Base-by-base conservation (phyloP, 2,329 filamentous ascomycete species). In the Byssochlamys sp. region DNA sequence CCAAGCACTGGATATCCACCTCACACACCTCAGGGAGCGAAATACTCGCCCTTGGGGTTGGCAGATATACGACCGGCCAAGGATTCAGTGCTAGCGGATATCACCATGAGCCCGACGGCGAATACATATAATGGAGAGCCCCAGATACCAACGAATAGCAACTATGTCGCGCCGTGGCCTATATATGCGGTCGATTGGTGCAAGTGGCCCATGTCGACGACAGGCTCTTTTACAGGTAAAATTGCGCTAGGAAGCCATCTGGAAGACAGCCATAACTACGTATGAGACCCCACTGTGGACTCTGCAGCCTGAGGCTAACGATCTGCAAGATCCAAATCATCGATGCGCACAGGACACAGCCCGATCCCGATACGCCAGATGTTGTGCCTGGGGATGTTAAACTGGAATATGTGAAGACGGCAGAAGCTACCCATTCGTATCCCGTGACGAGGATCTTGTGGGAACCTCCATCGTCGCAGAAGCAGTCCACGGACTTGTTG, bases 171-270 rank as follows among this genome's bases (percentile, higher is more conserved):
- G 3, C 91, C 92, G 0, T 99, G 94, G 90, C 88, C 91, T 12
- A 86, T 95, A 57, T 99, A 97, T 72, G 92, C 94, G 11, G 92
- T 95, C 67, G 94, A 99, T 76, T 99, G 94, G 94, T 99, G 94
- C 78, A 99, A 99, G 75, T 99, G 94, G 92, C 85, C 89, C 14
- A 86, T 92, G 2, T 84, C 90, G 48, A 67, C 85, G 75, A 66
- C 86, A 39, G 71, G 67, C 55, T 77, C 78, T 63, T 86, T 89
- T 61, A 90, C 90, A 2, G 94, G 94, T 45, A 97, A 97, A 75
- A 83, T 99, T 65, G 94, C 94, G 11, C 81, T 99, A 45, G 94
- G 92, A 59, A 99, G 94, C 77, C 97, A 97, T 71, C 78, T 97
- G 55, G 94, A 99, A 75, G 94, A 99, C 74, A 92, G 91, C 4